Evolutionary conservation across 345 rosid species (phyloP).

Genomic region (Capsella bursapastoris): DNA sequence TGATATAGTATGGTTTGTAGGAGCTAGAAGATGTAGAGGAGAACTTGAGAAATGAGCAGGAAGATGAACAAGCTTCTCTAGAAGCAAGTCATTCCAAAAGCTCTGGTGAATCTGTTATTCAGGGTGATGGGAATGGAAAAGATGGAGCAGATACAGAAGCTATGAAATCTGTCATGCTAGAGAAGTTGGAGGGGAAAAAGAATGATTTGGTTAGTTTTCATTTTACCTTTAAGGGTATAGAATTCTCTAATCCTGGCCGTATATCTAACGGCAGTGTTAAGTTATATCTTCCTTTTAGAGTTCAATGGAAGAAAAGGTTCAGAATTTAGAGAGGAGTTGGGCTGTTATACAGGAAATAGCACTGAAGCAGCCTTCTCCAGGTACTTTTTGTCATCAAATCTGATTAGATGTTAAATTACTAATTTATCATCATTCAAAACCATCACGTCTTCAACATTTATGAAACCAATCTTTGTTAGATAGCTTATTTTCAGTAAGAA

Average conservation of each 20-base stretch:
- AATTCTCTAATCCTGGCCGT: slow-evolving; percentile 25
- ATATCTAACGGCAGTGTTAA: slow-evolving; percentile 15
- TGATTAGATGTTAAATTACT: slow-evolving; percentile 9
- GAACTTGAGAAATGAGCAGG: slow-evolving; percentile 57
- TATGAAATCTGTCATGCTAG: slow-evolving; percentile 49
- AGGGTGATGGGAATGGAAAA: slow-evolving; percentile 43
- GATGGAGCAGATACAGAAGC: slow-evolving; percentile 54
- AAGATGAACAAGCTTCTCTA: slow-evolving; percentile 49
- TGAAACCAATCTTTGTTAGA: neutral
- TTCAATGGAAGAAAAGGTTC: slow-evolving; percentile 72
- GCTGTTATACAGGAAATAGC: slow-evolving; percentile 67
- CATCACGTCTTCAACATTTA: slow-evolving; percentile 23
- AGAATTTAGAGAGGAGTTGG: slow-evolving; percentile 78
- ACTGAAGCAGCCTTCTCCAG: slow-evolving; percentile 83
- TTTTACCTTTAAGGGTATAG: slow-evolving; percentile 15
- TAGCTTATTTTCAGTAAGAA: slow-evolving; percentile 15
- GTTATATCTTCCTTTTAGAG: slow-evolving; percentile 45
- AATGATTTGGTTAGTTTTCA: slow-evolving; percentile 63
- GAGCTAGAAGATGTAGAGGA: slow-evolving; percentile 70
- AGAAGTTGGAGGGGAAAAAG: slow-evolving; percentile 77
- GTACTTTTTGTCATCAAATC: slow-evolving; percentile 46
- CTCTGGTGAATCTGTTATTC: slow-evolving; percentile 41
- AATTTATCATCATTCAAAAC: slow-evolving; percentile 6
- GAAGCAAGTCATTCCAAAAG: slow-evolving; percentile 44
- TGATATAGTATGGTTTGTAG: slow-evolving; percentile 46